These are phyloP conservation scores for Pelargonium myrrhifolium DNA, from an alignment of 441 rosid species.

Conservation along the genomic window DNA sequence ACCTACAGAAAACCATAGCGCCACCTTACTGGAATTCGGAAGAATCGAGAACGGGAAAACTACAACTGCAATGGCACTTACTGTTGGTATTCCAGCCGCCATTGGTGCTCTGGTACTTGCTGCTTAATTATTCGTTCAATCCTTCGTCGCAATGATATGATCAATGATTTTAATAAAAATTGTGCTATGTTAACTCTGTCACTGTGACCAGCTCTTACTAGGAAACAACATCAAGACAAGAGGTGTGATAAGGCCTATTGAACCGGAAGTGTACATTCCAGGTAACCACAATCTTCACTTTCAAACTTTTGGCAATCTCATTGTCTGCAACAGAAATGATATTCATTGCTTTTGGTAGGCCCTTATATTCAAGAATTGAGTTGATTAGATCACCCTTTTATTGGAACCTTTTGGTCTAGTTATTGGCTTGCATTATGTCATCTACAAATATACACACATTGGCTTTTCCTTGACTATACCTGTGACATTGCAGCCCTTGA, in stretches of 20 bases:
- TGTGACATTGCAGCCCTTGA: conserved; percentile 67
- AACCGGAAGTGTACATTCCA: conserved; percentile 79
- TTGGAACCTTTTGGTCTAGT: no score
- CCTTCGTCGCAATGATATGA: not conserved
- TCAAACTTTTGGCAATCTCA: no score
- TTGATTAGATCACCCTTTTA: not conserved
- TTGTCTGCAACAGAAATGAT: no score
- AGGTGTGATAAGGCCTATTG: conserved; percentile 76
- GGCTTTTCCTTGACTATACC: no score
- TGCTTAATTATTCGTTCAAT: not conserved
- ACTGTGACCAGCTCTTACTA: conserved; percentile 48
- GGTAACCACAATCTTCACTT: conserved; percentile 32
- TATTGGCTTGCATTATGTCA: no score
- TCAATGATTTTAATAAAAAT: not conserved
- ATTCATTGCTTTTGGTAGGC: no score
- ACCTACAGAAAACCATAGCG: conserved; percentile 45
- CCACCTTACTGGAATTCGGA: conserved; percentile 79
- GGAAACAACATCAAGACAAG: conserved; percentile 66
- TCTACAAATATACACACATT: no score
- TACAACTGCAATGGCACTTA: conserved; percentile 77
- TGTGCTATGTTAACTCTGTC: conserved; percentile 4
- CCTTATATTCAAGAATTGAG: no score
- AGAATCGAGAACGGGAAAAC: conserved; percentile 45
- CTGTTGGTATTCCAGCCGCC: conserved; percentile 85
- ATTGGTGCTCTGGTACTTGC: conserved; percentile 73